These are phyloP conservation scores for Nigrospora oryzae DNA, from an alignment of 2,329 filamentous ascomycete genomes.

Conservation along the genomic window DNA sequence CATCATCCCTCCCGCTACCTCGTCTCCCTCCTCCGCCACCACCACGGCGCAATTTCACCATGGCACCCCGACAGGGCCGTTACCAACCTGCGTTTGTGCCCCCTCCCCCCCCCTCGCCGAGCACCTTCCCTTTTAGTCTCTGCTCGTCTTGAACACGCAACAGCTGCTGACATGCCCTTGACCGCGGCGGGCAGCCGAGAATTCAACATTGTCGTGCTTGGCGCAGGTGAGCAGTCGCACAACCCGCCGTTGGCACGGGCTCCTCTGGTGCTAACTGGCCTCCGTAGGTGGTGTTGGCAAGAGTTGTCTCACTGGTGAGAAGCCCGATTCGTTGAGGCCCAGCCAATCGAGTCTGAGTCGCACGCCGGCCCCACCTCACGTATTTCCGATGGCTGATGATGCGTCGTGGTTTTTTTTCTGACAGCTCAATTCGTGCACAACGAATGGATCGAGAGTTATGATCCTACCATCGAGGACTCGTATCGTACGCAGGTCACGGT, in stretches of 20 bases:
- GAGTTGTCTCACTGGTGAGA: slow-evolving; percentile 79
- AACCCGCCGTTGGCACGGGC: not conserved
- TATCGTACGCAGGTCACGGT: slow-evolving; percentile 71
- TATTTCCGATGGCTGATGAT: slow-evolving; percentile 10
- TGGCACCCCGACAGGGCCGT: slow-evolving; percentile 18
- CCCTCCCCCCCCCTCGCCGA: not conserved
- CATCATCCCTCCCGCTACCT: too few relatives aligned
- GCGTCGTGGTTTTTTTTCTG: slow-evolving; percentile 11
- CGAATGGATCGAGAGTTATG: slow-evolving; percentile 86
- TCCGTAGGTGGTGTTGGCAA: slow-evolving; percentile 76
- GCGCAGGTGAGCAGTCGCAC: slow-evolving; percentile 52
- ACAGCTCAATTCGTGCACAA: slow-evolving; percentile 88
- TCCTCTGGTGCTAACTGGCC: not conserved
- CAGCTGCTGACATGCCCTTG: slow-evolving; percentile 13
- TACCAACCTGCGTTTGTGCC: slow-evolving; percentile 21
- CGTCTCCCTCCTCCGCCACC: slow-evolving; percentile 10
- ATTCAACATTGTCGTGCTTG: slow-evolving; percentile 76
- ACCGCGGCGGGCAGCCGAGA: slow-evolving; percentile 47
- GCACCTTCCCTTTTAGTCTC: slow-evolving; percentile 4
- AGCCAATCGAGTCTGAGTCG: not conserved
- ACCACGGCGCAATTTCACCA: slow-evolving; percentile 17
- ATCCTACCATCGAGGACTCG: slow-evolving; percentile 71
- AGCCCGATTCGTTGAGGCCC: not conserved
- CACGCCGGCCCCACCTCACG: slow-evolving; percentile 3
- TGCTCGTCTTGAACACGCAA: too few relatives aligned